These are phyloP conservation scores for Phlyctochytrium bullatum DNA, from an alignment of 192 early-diverging fungal genomes.

Conservation along the genomic window DNA sequence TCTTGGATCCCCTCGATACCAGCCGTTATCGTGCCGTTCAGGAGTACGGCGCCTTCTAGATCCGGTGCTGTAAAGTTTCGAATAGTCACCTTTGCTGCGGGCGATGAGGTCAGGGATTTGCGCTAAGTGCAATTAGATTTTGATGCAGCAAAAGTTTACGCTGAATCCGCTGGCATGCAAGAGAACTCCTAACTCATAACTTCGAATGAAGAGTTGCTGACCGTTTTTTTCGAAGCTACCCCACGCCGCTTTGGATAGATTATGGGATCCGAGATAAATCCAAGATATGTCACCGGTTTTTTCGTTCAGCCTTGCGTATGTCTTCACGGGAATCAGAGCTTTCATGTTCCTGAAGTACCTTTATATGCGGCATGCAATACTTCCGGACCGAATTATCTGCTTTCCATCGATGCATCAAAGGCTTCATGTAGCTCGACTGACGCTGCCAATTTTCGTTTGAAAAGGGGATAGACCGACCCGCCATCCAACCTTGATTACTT, in stretches of 20 bases:
- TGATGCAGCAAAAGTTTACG: too few relatives aligned
- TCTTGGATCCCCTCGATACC: not conserved
- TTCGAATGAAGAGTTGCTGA: conserved; percentile 54
- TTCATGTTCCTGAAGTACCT: conserved; percentile 35
- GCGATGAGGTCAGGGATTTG: too few relatives aligned
- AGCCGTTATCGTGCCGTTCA: too few relatives aligned
- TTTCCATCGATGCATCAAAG: conserved; percentile 50
- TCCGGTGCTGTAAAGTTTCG: too few relatives aligned
- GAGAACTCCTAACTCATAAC: conserved; percentile 67
- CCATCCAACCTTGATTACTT: conserved; percentile 53
- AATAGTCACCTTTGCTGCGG: too few relatives aligned
- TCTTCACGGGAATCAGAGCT: not conserved
- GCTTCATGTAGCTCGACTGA: conserved; percentile 51
- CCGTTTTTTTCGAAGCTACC: conserved; percentile 53
- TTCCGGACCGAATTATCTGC: conserved; percentile 47
- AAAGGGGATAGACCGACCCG: conserved; percentile 38
- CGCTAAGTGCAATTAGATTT: too few relatives aligned
- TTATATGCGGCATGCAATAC: conserved; percentile 68
- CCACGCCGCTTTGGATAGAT: conserved; percentile 71
- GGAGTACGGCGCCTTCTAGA: too few relatives aligned
- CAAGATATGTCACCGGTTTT: conserved; percentile 26
- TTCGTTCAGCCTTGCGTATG: conserved; percentile 30
- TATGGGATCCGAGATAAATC: conserved; percentile 45
- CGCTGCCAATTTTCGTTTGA: conserved; percentile 50
- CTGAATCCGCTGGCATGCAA: conserved; percentile 55